phyloP scores from a whole-genome alignment of 2,329 filamentous ascomycete genomes.

The Paraconiothyrium sp. region DNA sequence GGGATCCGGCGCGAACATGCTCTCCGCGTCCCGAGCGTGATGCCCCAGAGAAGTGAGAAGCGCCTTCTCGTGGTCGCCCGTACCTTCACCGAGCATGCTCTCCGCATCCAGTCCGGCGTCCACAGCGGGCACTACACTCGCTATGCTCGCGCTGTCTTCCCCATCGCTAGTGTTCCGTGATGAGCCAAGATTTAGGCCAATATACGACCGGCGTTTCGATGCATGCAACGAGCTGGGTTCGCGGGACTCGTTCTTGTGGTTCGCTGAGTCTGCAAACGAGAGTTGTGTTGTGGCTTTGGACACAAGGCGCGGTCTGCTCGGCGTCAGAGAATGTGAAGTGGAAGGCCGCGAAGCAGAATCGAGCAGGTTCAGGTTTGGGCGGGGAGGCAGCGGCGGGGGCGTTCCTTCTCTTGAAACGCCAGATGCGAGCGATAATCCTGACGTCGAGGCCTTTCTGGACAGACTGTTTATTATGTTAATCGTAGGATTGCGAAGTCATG shows the following conservation, averaged over 20 bases:
- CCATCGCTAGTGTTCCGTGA: conserved; percentile 62
- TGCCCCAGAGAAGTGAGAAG: conserved; percentile 74
- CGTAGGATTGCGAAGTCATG: conserved; percentile 47
- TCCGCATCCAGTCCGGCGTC: conserved; percentile 76
- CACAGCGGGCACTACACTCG: conserved; percentile 71
- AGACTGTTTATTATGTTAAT: conserved; percentile 42
- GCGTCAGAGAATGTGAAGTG: conserved; percentile 56
- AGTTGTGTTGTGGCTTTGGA: conserved; percentile 85
- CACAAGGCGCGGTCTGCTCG: conserved; percentile 52
- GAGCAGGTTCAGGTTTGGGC: conserved; percentile 51
- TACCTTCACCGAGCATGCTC: conserved; percentile 79
- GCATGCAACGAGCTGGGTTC: conserved; percentile 37
- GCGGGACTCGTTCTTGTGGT: conserved; percentile 66
- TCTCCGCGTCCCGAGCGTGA: conserved; percentile 64
- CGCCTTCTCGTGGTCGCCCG: conserved; percentile 69
- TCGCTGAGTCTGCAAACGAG: conserved; percentile 80
- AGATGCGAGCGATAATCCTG: conserved; percentile 27
- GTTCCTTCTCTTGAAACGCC: conserved; percentile 54
- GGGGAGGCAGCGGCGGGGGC: conserved; percentile 66
- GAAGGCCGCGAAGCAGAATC: conserved; percentile 42
- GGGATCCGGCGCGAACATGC: conserved; percentile 56
- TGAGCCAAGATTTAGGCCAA: conserved; percentile 53
- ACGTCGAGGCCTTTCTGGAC: conserved; percentile 38
- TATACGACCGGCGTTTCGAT: conserved; percentile 52
- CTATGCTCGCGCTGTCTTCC: conserved; percentile 72